Percentiles rank a stretch among this genome's conserved stretches.
Conservation (phyloP, 2,329 filamentous ascomycete genomes). For the Hymenoscyphus salicellus region DNA sequence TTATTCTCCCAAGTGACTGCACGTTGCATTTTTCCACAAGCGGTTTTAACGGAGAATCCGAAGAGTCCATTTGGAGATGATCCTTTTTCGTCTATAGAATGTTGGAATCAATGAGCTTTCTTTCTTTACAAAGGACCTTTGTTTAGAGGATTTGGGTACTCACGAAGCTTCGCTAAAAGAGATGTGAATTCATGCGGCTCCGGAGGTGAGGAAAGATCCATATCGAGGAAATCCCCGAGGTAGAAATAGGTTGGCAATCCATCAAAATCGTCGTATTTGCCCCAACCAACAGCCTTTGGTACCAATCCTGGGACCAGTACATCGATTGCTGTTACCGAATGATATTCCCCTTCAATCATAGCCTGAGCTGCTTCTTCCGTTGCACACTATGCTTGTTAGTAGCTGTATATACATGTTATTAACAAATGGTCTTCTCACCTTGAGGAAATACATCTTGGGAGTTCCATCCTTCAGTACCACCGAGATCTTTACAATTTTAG, state of each 20-base stretch:
- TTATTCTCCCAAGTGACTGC: constrained; percentile 29
- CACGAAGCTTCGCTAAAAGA: constrained; percentile 28
- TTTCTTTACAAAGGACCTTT: not conserved
- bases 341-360: constrained; percentile 10
- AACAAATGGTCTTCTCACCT: not conserved
- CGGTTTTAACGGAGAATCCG: constrained; percentile 31
- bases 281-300: constrained; percentile 9
- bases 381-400: not conserved
- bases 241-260: not conserved
- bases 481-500: not conserved
- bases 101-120: too few species aligned
- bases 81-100: constrained; percentile 10
- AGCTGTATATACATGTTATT: not conserved
- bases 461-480: not conserved
- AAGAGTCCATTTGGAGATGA: constrained; percentile 30
- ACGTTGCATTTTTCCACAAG: constrained; percentile 24
- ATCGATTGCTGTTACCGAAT: constrained; percentile 7
- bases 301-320: not conserved
- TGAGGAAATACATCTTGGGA: not conserved
- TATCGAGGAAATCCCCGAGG: not conserved
- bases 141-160: not conserved
- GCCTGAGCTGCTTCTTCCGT: not conserved
- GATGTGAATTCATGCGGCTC: constrained; percentile 14
- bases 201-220: not conserved
- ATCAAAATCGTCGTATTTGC: not conserved